Percentiles rank a stretch among this genome's conserved stretches.
Evolutionary conservation across 2,329 filamentous ascomycete genomes (phyloP).

Genomic region (Penicillium sp.): DNA sequence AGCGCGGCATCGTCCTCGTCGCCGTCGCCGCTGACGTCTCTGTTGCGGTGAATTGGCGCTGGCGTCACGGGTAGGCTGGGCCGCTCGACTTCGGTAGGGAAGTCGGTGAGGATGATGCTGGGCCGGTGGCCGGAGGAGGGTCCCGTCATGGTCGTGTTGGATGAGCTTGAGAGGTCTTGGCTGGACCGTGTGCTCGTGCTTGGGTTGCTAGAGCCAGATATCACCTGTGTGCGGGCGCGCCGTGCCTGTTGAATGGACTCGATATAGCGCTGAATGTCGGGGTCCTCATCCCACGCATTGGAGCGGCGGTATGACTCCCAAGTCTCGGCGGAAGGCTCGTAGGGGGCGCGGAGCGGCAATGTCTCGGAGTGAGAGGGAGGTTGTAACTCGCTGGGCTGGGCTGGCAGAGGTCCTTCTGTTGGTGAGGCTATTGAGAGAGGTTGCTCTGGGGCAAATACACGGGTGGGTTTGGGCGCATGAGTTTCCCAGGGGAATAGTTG

Average conservation of each 20-base stretch:
- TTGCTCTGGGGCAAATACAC: constrained; percentile 46
- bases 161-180: not conserved
- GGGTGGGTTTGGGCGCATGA: constrained; percentile 61
- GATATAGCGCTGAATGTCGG: constrained; percentile 85
- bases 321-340: constrained; percentile 47
- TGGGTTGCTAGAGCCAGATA: constrained; percentile 23
- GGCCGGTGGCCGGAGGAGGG: constrained; percentile 38
- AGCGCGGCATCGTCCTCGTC: constrained; percentile 48
- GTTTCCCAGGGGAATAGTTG: constrained; percentile 92
- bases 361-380: not conserved
- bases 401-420: constrained; percentile 9
- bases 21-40: constrained; percentile 61
- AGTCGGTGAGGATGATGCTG: constrained; percentile 78
- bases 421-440: constrained; percentile 12
- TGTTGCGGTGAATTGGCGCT: constrained; percentile 71
- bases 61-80: constrained; percentile 90
- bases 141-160: constrained; percentile 12
- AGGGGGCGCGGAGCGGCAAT: constrained; percentile 9
- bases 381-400: not conserved
- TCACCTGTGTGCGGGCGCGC: constrained; percentile 50
- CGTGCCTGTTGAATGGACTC: constrained; percentile 69
- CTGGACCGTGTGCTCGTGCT: constrained; percentile 9
- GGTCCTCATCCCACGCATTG: constrained; percentile 93
- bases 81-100: constrained; percentile 77
- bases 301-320: constrained; percentile 74